A percentile compares a stretch with the other conserved stretches of the same genome.
Conservation (phyloP, 345 rosid species). For the Lumnitzera littorea region DNA sequence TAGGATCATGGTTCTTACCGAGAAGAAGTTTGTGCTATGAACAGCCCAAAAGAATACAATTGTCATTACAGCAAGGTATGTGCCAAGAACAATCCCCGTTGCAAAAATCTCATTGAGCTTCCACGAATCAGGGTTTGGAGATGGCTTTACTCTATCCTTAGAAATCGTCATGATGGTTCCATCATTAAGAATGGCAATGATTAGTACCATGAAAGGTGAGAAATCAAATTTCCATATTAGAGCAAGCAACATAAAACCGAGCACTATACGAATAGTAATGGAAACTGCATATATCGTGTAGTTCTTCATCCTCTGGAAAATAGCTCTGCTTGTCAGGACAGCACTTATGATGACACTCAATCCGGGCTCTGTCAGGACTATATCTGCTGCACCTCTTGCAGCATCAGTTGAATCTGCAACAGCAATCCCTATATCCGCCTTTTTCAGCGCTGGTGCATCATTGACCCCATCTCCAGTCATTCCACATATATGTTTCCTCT, state of each 20-base stretch:
- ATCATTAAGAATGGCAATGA: constrained; percentile 79
- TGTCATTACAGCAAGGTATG: constrained; percentile 81
- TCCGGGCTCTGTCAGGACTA: constrained; percentile 91
- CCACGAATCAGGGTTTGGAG: constrained; percentile 86
- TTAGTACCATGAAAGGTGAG: constrained; percentile 95
- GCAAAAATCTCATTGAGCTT: constrained; percentile 84
- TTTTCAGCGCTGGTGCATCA: constrained; percentile 94
- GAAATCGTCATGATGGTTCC: constrained; percentile 85
- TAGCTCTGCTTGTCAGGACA: constrained; percentile 87
- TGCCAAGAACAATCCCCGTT: constrained; percentile 71
- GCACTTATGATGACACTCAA: constrained; percentile 88
- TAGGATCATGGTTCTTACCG: constrained; percentile 28
- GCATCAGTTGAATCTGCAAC: constrained; percentile 98
- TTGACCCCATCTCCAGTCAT: constrained; percentile 99
- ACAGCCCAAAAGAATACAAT: constrained; percentile 84
- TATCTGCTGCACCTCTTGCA: constrained; percentile 85
- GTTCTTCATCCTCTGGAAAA: constrained; percentile 96
- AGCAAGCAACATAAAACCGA: constrained; percentile 79
- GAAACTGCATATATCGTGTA: constrained; percentile 97
- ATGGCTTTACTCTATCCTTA: constrained; percentile 76
- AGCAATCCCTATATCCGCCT: constrained; percentile 92
- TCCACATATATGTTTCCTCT: constrained; percentile 83
- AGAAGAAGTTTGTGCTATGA: constrained; percentile 56
- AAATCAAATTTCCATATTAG: constrained; percentile 91
- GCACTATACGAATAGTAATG: constrained; percentile 76